These are phyloP conservation scores for Chaetoceros tenuissimus DNA, from an alignment of 108 stramenopile species.

Conservation along the genomic window DNA sequence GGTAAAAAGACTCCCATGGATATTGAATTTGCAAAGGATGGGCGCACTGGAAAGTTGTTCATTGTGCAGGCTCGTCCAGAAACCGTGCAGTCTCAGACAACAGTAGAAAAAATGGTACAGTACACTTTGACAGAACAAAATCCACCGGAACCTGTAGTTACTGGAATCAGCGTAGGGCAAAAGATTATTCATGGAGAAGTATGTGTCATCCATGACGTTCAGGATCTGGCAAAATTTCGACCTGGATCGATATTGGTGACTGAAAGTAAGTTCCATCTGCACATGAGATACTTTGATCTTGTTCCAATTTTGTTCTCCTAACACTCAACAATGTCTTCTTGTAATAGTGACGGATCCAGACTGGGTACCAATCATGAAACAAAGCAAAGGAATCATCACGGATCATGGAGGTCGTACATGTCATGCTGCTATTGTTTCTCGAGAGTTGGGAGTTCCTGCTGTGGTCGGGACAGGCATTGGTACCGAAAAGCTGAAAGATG, in stretches of 20 bases:
- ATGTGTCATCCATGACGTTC: conserved; percentile 6
- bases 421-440: conserved; percentile 40
- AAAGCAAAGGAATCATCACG: conserved; percentile 26
- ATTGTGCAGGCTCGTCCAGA: conserved; percentile 41
- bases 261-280: background rate
- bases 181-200: conserved; percentile 7
- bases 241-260: conserved; percentile 5
- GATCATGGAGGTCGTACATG: conserved; percentile 34
- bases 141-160: conserved; percentile 7
- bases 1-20: conserved; percentile 32
- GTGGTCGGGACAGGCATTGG: conserved; percentile 36
- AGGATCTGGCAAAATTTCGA: conserved; percentile 3
- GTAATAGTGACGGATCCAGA: conserved; percentile 22
- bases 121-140: background rate
- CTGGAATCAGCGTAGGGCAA: conserved; percentile 8
- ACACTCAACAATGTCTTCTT: conserved; percentile 5
- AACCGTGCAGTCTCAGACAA: conserved; percentile 10
- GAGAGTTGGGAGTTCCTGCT: conserved; percentile 39
- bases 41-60: conserved; percentile 28
- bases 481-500: conserved; percentile 29
- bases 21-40: conserved; percentile 45
- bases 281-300: background rate
- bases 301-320: background rate
- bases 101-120: background rate
- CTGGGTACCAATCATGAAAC: conserved; percentile 26